These are phyloP conservation scores for Phytophthora lateralis DNA, from an alignment of 352 stramenopile genomes.

Conservation along the genomic window DNA sequence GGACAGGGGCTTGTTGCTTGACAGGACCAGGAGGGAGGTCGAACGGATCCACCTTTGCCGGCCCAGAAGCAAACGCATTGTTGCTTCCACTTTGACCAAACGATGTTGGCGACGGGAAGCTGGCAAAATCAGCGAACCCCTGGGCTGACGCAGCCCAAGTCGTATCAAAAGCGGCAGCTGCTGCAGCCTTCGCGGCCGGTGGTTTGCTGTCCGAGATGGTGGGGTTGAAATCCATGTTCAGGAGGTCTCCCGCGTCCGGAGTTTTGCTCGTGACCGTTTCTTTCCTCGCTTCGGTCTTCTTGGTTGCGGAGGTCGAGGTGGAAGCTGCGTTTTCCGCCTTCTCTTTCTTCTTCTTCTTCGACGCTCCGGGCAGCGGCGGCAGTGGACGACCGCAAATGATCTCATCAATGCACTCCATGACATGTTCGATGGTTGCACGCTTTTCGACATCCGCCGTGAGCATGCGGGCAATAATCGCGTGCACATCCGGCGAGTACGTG, in stretches of 20 bases:
- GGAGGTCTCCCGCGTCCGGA: conserved; percentile 47
- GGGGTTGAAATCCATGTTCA: conserved; percentile 75
- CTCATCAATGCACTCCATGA: conserved; percentile 90
- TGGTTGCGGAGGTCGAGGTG: conserved; percentile 22
- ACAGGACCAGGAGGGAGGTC: conserved; percentile 55
- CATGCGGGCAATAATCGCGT: conserved; percentile 92
- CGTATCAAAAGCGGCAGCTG: conserved; percentile 24
- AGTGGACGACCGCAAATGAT: conserved; percentile 53
- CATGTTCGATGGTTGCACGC: conserved; percentile 91
- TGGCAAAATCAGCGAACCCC: conserved; percentile 71
- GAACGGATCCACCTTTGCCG: conserved; percentile 37
- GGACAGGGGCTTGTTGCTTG: conserved; percentile 38
- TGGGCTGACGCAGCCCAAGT: conserved; percentile 30
- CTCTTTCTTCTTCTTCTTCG: conserved; percentile 38
- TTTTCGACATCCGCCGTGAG: conserved; percentile 90
- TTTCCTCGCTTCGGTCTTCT: conserved; percentile 65
- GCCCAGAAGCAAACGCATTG: conserved; percentile 17
- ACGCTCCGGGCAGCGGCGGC: conserved; percentile 34
- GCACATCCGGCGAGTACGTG: conserved; percentile 87
- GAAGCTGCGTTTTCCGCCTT: conserved; percentile 15
- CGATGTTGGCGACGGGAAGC: conserved; percentile 51
- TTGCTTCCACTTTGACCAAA: conserved; percentile 21
- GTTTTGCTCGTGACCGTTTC: conserved; percentile 49
- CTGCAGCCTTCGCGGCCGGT: conserved; percentile 12
- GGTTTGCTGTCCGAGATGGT: conserved; percentile 47